Evolutionary conservation across 495 filamentous ascomycete species (phyloP).

Genomic region (Lasiosphaeria ovina): DNA sequence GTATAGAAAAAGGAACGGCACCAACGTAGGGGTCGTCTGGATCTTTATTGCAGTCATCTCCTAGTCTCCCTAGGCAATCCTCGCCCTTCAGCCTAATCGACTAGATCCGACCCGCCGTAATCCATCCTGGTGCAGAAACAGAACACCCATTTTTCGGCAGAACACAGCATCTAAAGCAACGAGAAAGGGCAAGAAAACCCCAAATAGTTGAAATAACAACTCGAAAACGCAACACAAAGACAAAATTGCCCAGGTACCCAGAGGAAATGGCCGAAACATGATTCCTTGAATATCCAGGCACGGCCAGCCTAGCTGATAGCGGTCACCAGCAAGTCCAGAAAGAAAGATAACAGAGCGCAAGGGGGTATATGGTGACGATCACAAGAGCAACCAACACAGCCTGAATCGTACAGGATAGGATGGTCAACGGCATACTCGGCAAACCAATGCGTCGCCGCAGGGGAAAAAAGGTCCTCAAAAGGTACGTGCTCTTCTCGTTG

Average conservation of each 20-base stretch:
- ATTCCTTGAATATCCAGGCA: not conserved
- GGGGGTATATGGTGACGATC: conserved; percentile 12
- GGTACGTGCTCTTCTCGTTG: conserved; percentile 7
- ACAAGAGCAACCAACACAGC: conserved; percentile 7
- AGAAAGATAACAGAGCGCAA: not conserved
- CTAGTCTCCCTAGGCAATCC: not conserved
- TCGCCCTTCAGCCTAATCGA: not conserved
- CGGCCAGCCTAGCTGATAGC: not conserved
- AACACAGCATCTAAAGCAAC: conserved; percentile 1
- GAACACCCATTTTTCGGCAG: not conserved
- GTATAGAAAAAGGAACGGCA: not conserved
- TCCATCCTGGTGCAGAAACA: conserved; percentile 5
- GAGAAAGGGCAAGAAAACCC: not conserved
- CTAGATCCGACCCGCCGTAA: not conserved
- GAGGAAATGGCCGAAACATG: not conserved
- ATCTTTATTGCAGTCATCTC: not conserved
- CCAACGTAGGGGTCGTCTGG: not conserved
- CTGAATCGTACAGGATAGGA: conserved; percentile 5
- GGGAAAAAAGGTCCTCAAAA: not conserved
- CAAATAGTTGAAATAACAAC: conserved; percentile 3
- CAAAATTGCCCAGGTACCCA: conserved; percentile 2
- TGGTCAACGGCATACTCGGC: conserved; percentile 4
- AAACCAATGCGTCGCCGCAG: not conserved
- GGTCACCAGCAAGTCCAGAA: conserved; percentile 3
- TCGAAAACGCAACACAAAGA: not conserved